These are phyloP conservation scores for Haematococcus lacustris DNA, from an alignment of 139 green algal genomes.

Conservation along the genomic window DNA sequence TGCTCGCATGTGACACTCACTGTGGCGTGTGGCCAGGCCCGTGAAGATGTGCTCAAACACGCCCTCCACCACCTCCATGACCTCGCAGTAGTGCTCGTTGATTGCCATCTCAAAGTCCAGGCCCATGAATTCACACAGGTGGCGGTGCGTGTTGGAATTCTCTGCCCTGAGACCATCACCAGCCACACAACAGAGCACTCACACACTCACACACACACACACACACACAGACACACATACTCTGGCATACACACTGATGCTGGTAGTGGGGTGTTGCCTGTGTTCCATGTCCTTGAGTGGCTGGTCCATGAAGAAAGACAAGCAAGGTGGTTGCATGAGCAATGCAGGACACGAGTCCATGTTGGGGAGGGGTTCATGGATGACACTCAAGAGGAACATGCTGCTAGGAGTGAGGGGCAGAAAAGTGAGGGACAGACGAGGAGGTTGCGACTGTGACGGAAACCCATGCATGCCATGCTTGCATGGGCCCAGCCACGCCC, in stretches of 20 bases:
- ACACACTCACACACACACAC: not conserved
- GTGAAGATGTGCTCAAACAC: constrained; percentile 93
- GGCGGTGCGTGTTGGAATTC: constrained; percentile 92
- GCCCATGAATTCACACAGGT: constrained; percentile 97
- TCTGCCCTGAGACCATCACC: constrained; percentile 73
- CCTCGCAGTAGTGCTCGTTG: constrained; percentile 93
- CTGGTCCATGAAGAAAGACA: no score
- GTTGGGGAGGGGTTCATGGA: no score
- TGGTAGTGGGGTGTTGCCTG: no score
- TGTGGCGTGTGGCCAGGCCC: constrained; percentile 57
- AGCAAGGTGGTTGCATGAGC: no score
- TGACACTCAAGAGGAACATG: no score
- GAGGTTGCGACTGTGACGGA: not conserved
- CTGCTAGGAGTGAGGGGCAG: no score
- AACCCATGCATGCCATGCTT: no score
- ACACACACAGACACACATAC: not conserved
- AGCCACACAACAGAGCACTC: not conserved
- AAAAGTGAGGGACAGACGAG: not conserved
- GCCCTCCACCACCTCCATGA: constrained; percentile 88
- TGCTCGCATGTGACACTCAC: no score
- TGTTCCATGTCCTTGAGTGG: no score
- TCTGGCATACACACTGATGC: no score
- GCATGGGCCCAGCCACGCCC: no score
- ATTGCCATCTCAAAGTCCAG: constrained; percentile 98
- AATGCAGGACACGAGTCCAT: no score